Base-by-base conservation (phyloP, 306 rosid species). In the Cyclanthera cordifolia region DNA sequence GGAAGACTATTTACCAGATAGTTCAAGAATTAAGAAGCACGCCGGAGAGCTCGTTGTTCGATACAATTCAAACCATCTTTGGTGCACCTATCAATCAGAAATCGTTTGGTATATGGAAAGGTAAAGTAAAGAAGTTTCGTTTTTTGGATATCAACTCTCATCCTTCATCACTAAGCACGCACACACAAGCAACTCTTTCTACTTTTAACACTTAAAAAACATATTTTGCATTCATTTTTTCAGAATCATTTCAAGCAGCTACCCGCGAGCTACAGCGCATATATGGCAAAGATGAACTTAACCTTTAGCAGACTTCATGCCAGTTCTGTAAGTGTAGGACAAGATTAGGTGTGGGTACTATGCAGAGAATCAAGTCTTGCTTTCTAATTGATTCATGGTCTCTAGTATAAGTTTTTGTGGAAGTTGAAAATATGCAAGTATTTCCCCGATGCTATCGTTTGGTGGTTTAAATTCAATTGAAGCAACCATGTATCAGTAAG, bases 171-270 rank as follows among this genome's bases (percentile, higher is more conserved):
- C n/a, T n/a, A n/a, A n/a, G n/a, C n/a, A n/a, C n/a, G n/a, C n/a
- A 63, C 11, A 6, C n/a, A 28, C 6, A 32, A 32, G 51, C 60
- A 27, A 28, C 4, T n/a, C 30, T 21, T 30, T 25, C 63, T 19
- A 14, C 41, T 14, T 16, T 16, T 27, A 25, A 27, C 20, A 41
- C 19, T 15, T 20, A 1, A 41, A 20, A 41, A 11, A 43, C 45
- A 23, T 45, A 28, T 69, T 34, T 72, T 71, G 6, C 53, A 50
- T 66, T 49, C 51, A 45, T 60, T 53, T 57, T 81, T 59, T 14
- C 89, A 91, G 94, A 88, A 85, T 88, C 95, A 57, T 91, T 83
- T 80, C 95, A 86, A 86, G 97, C 89, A 67, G 97, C 94, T 67
- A 86, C 91, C 3, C 83, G 89, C 0, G 95, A 91, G 84, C 97